These are phyloP conservation scores for Suhomyces wounanorum DNA, from an alignment of 1,139 yeast species.

Conservation along the genomic window DNA sequence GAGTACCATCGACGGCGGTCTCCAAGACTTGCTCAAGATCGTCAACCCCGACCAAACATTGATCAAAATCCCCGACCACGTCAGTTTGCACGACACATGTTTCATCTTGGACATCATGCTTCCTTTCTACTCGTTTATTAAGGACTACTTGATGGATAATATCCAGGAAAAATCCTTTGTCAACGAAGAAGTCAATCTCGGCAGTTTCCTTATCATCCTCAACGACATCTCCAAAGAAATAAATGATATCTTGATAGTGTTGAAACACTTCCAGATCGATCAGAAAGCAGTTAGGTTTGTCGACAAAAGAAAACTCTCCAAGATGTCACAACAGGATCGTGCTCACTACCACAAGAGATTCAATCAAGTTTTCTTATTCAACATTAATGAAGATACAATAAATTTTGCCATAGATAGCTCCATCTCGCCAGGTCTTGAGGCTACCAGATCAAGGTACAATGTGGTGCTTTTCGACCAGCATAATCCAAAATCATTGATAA, in stretches of 20 bases:
- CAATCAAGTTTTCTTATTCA: slow-evolving; percentile 25
- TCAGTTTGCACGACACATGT: slow-evolving; percentile 43
- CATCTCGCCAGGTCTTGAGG: slow-evolving; percentile 32
- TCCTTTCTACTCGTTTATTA: slow-evolving; percentile 36
- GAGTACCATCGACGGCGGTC: slow-evolving; percentile 40
- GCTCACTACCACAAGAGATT: slow-evolving; percentile 19
- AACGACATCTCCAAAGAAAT: slow-evolving; percentile 33
- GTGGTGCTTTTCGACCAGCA: slow-evolving; percentile 27
- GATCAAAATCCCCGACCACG: slow-evolving; percentile 31
- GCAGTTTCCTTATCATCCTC: slow-evolving; percentile 31
- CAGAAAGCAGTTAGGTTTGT: slow-evolving; percentile 31
- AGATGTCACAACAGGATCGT: slow-evolving; percentile 17
- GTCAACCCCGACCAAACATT: slow-evolving; percentile 28
- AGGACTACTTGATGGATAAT: slow-evolving; percentile 18
- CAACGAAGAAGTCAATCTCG: slow-evolving; percentile 10
- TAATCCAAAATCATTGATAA: slow-evolving; percentile 15
- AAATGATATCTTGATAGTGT: slow-evolving; percentile 40
- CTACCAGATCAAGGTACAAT: slow-evolving; percentile 29
- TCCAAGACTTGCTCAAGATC: slow-evolving; percentile 40
- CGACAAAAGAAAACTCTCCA: slow-evolving; percentile 23
- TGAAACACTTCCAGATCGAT: slow-evolving; percentile 33
- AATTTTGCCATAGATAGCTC: slow-evolving; percentile 26
- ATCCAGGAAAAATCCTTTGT: slow-evolving; percentile 1
- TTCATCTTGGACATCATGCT: slow-evolving; percentile 38
- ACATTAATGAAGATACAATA: slow-evolving; percentile 16